A percentile compares a stretch with the other conserved stretches of the same genome.
Evolutionary conservation across 331 rosid species (phyloP).

Genomic region (Ulmus americana): DNA sequence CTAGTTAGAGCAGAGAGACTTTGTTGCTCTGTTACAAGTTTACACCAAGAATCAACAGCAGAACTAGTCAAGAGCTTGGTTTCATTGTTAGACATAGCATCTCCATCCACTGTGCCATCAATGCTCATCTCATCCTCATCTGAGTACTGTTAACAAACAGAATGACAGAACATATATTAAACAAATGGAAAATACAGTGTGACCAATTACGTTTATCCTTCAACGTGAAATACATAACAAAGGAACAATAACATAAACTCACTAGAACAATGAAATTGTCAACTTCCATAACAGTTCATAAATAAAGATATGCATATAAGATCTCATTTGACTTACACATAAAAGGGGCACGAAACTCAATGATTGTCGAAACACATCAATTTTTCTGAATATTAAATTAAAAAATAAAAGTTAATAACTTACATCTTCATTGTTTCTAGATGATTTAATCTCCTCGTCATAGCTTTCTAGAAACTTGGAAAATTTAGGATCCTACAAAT

Average conservation of each 20-base stretch:
- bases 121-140: slow-evolving; percentile 50
- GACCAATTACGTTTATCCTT: neutral
- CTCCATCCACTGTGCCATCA: slow-evolving; percentile 28
- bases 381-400: slow-evolving; percentile 6
- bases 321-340: neutral
- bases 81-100: slow-evolving; percentile 11
- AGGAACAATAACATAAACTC: neutral
- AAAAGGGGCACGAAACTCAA: neutral
- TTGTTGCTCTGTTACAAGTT: slow-evolving; percentile 47
- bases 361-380: neutral
- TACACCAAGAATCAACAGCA: slow-evolving; percentile 48
- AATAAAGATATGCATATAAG: neutral
- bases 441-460: slow-evolving; percentile 26
- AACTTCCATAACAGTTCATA: neutral
- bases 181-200: neutral
- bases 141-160: slow-evolving; percentile 37
- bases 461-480: slow-evolving; percentile 45
- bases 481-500: slow-evolving; percentile 63
- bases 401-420: slow-evolving; percentile 41
- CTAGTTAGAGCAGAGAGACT: slow-evolving; percentile 57
- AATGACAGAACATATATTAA: neutral
- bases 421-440: slow-evolving; percentile 46
- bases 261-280: neutral
- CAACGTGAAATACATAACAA: neutral
- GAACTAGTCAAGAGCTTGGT: slow-evolving; percentile 44